Conservation (phyloP, 192 early-diverging fungal genomes). For the Coemansia sp. region DNA sequence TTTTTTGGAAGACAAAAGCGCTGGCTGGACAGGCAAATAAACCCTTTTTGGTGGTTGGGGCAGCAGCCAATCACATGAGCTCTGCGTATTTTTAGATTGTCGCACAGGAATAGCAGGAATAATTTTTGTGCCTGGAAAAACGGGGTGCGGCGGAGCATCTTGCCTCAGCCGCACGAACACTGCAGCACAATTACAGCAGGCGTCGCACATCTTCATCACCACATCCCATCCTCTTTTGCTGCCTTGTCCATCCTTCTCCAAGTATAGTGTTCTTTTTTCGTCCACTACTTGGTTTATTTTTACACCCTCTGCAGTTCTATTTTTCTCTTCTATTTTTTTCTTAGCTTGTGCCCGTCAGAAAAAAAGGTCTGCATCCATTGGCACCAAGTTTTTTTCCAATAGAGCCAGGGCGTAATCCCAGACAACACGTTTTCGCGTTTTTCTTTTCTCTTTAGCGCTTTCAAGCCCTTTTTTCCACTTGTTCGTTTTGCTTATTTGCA, state of each 20-base stretch:
- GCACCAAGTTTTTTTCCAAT: background rate
- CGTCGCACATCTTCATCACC: background rate
- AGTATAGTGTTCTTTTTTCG: conserved; percentile 1
- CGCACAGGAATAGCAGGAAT: background rate
- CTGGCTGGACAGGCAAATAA: background rate
- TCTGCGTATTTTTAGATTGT: conserved; percentile 19
- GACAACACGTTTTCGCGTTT: conserved; percentile 4
- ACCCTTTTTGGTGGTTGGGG: background rate
- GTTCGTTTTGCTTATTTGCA: background rate
- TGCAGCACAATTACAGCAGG: background rate
- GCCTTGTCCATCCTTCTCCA: background rate
- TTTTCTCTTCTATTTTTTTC: conserved; percentile 11
- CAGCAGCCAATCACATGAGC: conserved; percentile 23
- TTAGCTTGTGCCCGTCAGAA: background rate
- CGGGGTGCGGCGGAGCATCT: background rate
- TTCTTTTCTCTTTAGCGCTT: conserved; percentile 5
- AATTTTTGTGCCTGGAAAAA: background rate
- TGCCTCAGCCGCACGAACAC: background rate
- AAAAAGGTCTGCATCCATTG: conserved; percentile 3
- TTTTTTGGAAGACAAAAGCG: no score
- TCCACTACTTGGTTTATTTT: conserved; percentile 19
- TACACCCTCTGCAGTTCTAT: conserved; percentile 19
- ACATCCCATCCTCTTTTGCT: background rate
- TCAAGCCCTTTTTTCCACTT: conserved; percentile 11
- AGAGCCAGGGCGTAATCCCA: background rate